Evolutionary conservation across 345 rosid species (phyloP), one percentile per base, ranked within the genome.

Genomic region (Pugionium dolabratum): DNA sequence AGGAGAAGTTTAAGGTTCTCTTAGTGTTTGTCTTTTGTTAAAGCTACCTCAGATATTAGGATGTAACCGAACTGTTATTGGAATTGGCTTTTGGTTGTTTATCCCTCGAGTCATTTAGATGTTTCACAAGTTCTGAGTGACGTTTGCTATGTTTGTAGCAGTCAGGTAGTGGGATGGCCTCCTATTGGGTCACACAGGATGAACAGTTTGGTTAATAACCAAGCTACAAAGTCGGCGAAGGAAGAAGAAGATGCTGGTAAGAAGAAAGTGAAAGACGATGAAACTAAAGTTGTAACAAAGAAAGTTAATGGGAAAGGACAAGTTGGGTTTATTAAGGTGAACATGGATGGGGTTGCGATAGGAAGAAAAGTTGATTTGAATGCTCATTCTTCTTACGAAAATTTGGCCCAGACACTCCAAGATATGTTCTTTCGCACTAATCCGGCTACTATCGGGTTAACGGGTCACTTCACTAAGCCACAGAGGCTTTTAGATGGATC

Each of bases 141-240:
- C 62, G 48, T 26, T 53, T 64, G 28, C 37, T 41, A 64, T 67
- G 72, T 37, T 64, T 63, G 48, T 49, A 84, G 75, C 89, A 85
- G 94, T 73, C 96, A 85, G 70, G 88, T 86, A 59, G 96, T 88
- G 61, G 97, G 96, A 59, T 91, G 97, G 97, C 97, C 97, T 1
- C 97, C 97, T 4, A 71, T 91, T 43, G 76, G 97, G 68, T 74
- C 88, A 44, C 81, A 82, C 31, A 81, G 97, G 81, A 82, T 88
- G 91, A 86, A 83, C 82, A 85, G 87, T 68, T 80, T 88, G 83
- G 92, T 81, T 46, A 71, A 63, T 10, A 85, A 73, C 81, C 88
- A 81, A 49, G 82, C 89, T 6, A 81, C 83, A 78, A 78, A 82
- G 60, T 52, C 82, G 6, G 77, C 80, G 28, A 81, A 75, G 64